Evolutionary conservation across 345 rosid species (phyloP).

Genomic region (Bruguiera sexangula): DNA sequence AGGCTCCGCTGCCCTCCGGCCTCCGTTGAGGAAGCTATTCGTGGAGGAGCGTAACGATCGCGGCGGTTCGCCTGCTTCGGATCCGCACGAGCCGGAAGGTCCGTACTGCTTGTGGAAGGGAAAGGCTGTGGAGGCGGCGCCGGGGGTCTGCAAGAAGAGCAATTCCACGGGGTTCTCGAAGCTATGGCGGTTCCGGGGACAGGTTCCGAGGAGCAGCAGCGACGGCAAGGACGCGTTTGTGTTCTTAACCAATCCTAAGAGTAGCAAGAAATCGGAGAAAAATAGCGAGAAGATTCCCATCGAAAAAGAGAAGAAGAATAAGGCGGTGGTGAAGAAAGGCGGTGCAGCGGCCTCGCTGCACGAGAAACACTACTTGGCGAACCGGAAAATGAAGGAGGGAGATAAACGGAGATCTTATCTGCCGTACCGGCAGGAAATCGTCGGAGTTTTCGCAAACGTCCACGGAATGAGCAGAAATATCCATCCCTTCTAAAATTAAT

Average conservation of each 20-base stretch:
- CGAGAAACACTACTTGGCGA: slow-evolving; percentile 50
- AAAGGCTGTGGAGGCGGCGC: slow-evolving; percentile 26
- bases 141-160: slow-evolving; percentile 43
- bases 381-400: slow-evolving; percentile 43
- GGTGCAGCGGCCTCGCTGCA: slow-evolving; percentile 42
- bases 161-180: slow-evolving; percentile 57
- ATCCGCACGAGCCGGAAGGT: slow-evolving; percentile 23
- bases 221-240: slow-evolving; percentile 53
- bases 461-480: slow-evolving; percentile 62
- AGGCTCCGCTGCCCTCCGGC: slow-evolving; percentile 11
- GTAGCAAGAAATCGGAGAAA: neutral
- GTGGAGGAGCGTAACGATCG: slow-evolving; percentile 14
- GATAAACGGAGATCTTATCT: slow-evolving; percentile 53
- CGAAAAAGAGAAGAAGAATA: neutral
- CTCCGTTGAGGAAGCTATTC: slow-evolving; percentile 30
- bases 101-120: slow-evolving; percentile 44
- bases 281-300: neutral
- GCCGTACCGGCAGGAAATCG: slow-evolving; percentile 54
- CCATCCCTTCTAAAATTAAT: slow-evolving; percentile 49
- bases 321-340: slow-evolving; percentile 11
- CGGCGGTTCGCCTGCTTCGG: slow-evolving; percentile 12
- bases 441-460: slow-evolving; percentile 66
- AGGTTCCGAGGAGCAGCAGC: slow-evolving; percentile 39
- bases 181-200: slow-evolving; percentile 47
- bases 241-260: slow-evolving; percentile 25